Base-by-base conservation (phyloP, 805 yeast genomes). In the Osmozyma mogii region DNA sequence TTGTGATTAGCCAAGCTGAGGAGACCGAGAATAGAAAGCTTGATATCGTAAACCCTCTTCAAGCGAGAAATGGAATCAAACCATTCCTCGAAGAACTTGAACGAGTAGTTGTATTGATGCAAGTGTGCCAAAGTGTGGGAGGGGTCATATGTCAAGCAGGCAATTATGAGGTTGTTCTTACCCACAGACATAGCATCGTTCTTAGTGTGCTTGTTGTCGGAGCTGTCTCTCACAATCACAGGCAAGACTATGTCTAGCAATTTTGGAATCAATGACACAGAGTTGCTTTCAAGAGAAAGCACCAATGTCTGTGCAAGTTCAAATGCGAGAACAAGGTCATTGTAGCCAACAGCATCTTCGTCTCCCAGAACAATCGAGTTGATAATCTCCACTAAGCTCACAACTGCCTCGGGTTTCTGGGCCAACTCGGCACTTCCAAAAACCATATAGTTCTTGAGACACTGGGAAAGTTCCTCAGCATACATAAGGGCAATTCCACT, bases 21-120 rank as follows among this genome's bases (percentile, higher is more conserved):
- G 14, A 81, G 49, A 0, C 92, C 94, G 40, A 89, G 54, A 3
- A 74, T 60, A 1, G 84, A 74, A 24, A 89, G 55, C 54, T 87
- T 88, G 51, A 84, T 65, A 54, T 89, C 97, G 45, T 70, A 83
- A 2, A 84, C 94, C 36, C 94, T 63, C 14, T 68, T 67, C 42
- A 80, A 66, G 16, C 61, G 56, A 4, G 76, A 70, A 22, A 75
- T 57, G 7, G 65, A 43, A 13, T 67, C 61, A 45, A 81, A 72
- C 96, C 96, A 85, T 30, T 64, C 50, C 15, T 63, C 63, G 44
- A 88, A 72, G 43, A 84, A 72, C 8, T 18, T 15, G 15, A 22
- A 18, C 9, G 56, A 43, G 20, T 67, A 60, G 11, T 64, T 55
- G 10, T 52, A 47, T 28, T 66, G 61, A 35, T 65, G 62, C 36